A percentile compares a stretch with the other conserved stretches of the same genome.
Conservation (phyloP, 805 yeast genomes). For the Ogataea paradorogensis region DNA sequence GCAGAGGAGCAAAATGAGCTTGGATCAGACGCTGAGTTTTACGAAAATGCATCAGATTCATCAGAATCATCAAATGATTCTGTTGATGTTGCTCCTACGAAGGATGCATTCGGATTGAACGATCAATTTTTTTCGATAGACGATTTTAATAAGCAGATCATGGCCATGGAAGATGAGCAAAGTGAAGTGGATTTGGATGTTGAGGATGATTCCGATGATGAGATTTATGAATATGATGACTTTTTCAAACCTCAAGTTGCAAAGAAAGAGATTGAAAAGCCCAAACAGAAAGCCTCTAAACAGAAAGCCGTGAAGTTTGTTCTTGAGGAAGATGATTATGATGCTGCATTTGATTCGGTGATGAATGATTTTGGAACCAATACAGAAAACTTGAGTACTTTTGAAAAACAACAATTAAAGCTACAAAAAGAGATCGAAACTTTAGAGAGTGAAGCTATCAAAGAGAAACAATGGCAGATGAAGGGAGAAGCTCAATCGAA, state of each 20-base stretch:
- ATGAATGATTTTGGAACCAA: constrained; percentile 50
- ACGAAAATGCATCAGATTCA: constrained; percentile 16
- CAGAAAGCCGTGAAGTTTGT: constrained; percentile 34
- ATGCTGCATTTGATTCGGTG: constrained; percentile 56
- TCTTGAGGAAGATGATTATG: constrained; percentile 60
- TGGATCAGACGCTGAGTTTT: constrained; percentile 21
- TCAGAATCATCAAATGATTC: constrained; percentile 14
- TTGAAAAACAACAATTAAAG: constrained; percentile 76
- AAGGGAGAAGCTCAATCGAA: constrained; percentile 86
- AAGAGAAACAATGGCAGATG: constrained; percentile 90
- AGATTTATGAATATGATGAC: constrained; percentile 59
- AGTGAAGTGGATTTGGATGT: constrained; percentile 52
- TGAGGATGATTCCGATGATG: constrained; percentile 47
- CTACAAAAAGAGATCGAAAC: constrained; percentile 73
- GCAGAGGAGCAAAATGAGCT: constrained; percentile 31
- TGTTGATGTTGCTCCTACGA: constrained; percentile 29
- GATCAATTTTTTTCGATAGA: constrained; percentile 85
- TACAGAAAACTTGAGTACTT: constrained; percentile 59
- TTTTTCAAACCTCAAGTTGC: constrained; percentile 48
- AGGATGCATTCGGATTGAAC: constrained; percentile 66
- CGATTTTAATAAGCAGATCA: constrained; percentile 43
- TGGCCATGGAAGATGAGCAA: constrained; percentile 41
- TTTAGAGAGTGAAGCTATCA: constrained; percentile 83
- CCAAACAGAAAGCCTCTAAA: constrained; percentile 25
- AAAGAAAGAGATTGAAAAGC: constrained; percentile 16